Evolutionary conservation across 2,329 filamentous ascomycete genomes (phyloP).

Genomic region (Thermoascus crustaceus): DNA sequence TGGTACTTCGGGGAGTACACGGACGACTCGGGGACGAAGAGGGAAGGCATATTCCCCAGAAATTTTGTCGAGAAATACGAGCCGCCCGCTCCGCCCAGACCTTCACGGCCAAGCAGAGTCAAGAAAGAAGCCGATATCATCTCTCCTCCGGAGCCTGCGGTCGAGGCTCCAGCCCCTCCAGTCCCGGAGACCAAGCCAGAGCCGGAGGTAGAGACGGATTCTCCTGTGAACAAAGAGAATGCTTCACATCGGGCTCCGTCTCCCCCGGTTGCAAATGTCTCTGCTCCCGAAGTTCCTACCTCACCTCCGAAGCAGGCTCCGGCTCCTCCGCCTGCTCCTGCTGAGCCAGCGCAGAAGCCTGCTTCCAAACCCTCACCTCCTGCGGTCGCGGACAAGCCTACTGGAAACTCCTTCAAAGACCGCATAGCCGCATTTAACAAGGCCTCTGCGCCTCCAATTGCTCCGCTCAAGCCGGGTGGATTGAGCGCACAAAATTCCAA

Average conservation of each 20-base stretch:
- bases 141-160: constrained; percentile 30
- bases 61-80: constrained; percentile 98
- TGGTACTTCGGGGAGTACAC: constrained; percentile 89
- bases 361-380: constrained; percentile 56
- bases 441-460: constrained; percentile 69
- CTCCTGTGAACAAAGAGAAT: constrained; percentile 13
- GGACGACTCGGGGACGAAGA: constrained; percentile 63
- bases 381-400: constrained; percentile 62
- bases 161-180: constrained; percentile 23
- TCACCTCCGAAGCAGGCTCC: constrained; percentile 22
- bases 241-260: constrained; percentile 13
- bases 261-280: constrained; percentile 15
- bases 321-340: constrained; percentile 26
- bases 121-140: constrained; percentile 53
- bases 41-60: constrained; percentile 82
- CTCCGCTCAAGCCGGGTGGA: constrained; percentile 78
- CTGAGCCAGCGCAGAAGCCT: constrained; percentile 34
- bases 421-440: constrained; percentile 98
- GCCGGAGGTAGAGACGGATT: constrained; percentile 19
- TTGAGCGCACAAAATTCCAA: constrained; percentile 49
- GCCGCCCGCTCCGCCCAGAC: constrained; percentile 79
- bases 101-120: constrained; percentile 58
- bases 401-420: constrained; percentile 74
- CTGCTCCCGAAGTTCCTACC: constrained; percentile 17
- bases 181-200: constrained; percentile 23